Base-by-base conservation (phyloP, 2,329 filamentous ascomycete genomes). In the Salinomyces thailandicus region DNA sequence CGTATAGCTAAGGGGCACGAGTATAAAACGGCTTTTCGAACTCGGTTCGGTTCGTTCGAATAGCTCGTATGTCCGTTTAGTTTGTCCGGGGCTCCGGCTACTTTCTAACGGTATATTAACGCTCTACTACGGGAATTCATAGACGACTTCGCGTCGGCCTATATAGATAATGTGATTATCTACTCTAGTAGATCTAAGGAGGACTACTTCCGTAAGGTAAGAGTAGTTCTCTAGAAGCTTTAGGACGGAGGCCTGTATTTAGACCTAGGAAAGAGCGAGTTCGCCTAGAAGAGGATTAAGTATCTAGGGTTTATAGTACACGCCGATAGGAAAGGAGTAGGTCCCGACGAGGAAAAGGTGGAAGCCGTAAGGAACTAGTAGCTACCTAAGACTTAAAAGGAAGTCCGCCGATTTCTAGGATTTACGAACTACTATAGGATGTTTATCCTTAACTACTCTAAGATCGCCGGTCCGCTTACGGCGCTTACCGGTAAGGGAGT, bases 381-480 rank as follows among this genome's bases (percentile, higher is more conserved):
- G 22, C 20, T 11, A 4, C 36, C 18, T 20, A 30, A 11, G 12
- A 38, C 28, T 13, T 29, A 34, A 24, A 9, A 40, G 46, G 30
- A 26, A 19, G 6, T 56, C 51, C 29, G 31, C 47, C 43, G 45
- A 12, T 52, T 57, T 18, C 33, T 37, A 5, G 29, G 37, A 33
- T 42, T 45, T 26, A 26, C 31, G 1, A 54, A 54, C 27, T 55
- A 43, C 37, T 56, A 55, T 27, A 24, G 18, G 22, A 26, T 36
- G 6, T 56, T 57, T 36, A 52, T 57, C 4, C 13, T 30, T 11
- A 35, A 42, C 7, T 58, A 42, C 36, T 46, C 28, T 6, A 42
- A 41, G 35, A 26, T 33, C 4, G 5, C 17, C 11, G 20, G 3
- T 3, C 38, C 26, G 1, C 36, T 52, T 35, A 46, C 30, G 18